Conservation (phyloP, 495 filamentous ascomycete species). For the Sphaerosporella brunnea region DNA sequence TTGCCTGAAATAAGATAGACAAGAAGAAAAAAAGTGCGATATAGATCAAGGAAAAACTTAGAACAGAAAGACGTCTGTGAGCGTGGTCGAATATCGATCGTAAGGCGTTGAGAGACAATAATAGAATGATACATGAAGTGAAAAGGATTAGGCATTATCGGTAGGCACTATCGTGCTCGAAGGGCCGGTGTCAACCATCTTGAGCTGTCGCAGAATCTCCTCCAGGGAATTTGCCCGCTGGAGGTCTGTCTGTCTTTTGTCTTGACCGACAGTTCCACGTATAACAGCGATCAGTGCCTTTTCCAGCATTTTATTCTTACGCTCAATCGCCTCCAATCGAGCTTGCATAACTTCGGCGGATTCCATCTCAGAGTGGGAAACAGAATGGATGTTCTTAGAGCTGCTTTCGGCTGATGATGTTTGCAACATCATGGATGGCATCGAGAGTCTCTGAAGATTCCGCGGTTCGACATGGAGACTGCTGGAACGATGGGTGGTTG, state of each 20-base stretch:
- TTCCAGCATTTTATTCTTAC: conserved; percentile 28
- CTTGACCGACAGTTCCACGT: conserved; percentile 18
- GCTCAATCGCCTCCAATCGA: conserved; percentile 23
- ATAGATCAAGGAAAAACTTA: neutral
- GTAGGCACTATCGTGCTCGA: neutral
- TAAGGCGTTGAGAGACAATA: neutral
- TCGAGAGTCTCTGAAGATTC: too few species aligned
- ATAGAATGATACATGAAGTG: too few species aligned
- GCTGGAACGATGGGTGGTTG: too few species aligned
- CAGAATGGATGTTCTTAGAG: neutral
- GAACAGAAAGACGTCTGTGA: neutral
- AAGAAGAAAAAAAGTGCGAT: neutral
- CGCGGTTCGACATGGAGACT: too few species aligned
- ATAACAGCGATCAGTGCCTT: conserved; percentile 27
- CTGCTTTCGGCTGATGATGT: too few species aligned
- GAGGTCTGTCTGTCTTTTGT: conserved; percentile 15
- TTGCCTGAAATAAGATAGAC: too few species aligned
- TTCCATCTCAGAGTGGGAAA: neutral
- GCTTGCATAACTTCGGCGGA: conserved; percentile 16
- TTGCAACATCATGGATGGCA: too few species aligned
- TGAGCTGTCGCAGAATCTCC: conserved; percentile 19
- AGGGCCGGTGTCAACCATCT: neutral
- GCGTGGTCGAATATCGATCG: neutral
- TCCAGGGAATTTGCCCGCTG: conserved; percentile 22
- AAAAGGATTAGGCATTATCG: too few species aligned